phyloP scores from a whole-genome alignment of 1,139 yeast species.

The Yamadazyma mexicana region DNA sequence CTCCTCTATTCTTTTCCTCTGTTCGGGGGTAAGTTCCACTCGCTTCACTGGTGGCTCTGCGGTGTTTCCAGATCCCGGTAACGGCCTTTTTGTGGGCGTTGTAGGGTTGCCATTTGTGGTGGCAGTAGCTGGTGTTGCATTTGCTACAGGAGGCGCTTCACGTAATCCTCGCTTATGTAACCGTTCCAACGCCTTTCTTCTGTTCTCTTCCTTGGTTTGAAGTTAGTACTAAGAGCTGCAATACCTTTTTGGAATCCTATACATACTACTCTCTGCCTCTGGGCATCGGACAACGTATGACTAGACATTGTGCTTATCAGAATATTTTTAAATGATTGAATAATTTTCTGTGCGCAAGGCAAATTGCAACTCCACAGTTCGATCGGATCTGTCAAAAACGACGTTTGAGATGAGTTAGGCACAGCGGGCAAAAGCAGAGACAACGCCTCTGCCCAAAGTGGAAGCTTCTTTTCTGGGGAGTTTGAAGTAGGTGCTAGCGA shows the following conservation, averaged over 20 bases:
- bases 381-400: too few relatives aligned
- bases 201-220: slow-evolving; percentile 52
- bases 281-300: slow-evolving; percentile 24
- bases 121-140: slow-evolving; percentile 11
- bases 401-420: background rate
- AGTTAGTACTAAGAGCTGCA: slow-evolving; percentile 15
- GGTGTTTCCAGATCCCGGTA: too few relatives aligned
- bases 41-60: too few relatives aligned
- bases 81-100: too few relatives aligned
- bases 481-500: too few relatives aligned
- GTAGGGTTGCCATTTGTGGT: background rate
- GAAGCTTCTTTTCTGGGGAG: too few relatives aligned
- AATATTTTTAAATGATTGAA: too few relatives aligned
- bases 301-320: too few relatives aligned
- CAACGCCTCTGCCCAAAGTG: too few relatives aligned
- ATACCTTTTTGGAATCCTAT: background rate
- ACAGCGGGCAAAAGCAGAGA: too few relatives aligned
- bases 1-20: slow-evolving; percentile 50
- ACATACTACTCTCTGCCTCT: slow-evolving; percentile 28
- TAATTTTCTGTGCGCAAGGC: background rate
- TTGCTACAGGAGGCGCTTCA: slow-evolving; percentile 12
- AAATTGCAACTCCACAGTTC: too few relatives aligned
- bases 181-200: slow-evolving; percentile 59
- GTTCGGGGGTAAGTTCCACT: slow-evolving; percentile 47
- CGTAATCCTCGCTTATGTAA: slow-evolving; percentile 45